These are phyloP conservation scores for Chaetoscypha palmicola DNA, from an alignment of 2,329 filamentous ascomycete genomes.

Conservation along the genomic window DNA sequence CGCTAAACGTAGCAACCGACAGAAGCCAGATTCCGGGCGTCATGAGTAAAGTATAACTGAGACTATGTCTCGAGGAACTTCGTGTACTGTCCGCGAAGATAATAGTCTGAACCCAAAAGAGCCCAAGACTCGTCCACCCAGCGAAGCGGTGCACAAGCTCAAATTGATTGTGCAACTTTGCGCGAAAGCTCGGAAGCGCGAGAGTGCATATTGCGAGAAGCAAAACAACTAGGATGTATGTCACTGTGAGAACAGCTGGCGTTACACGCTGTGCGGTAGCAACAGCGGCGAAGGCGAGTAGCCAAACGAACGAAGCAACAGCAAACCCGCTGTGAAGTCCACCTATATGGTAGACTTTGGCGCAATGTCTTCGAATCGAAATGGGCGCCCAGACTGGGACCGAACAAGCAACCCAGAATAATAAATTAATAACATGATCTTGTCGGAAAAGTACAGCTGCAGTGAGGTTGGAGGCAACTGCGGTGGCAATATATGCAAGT, in stretches of 20 bases:
- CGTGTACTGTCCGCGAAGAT: conserved; percentile 43
- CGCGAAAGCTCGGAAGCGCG: conserved; percentile 58
- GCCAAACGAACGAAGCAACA: conserved; percentile 43
- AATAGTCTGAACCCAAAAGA: conserved; percentile 60
- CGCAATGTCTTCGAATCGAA: conserved; percentile 39
- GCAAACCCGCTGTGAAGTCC: conserved; percentile 46
- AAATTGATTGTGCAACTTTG: conserved; percentile 59
- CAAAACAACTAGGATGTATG: conserved; percentile 51
- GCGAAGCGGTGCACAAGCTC: conserved; percentile 65
- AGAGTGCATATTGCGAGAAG: conserved; percentile 53
- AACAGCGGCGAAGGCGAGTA: conserved; percentile 32
- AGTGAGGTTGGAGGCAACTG: conserved; percentile 27
- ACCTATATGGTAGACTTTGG: conserved; percentile 48
- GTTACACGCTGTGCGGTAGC: conserved; percentile 18
- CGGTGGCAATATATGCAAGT: conserved; percentile 1
- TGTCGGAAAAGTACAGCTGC: conserved; percentile 46
- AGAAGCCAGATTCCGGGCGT: conserved; percentile 63
- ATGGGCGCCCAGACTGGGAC: conserved; percentile 40
- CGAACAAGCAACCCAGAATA: conserved; percentile 41
- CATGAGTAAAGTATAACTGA: conserved; percentile 34
- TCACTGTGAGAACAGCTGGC: conserved; percentile 34
- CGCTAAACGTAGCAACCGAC: conserved; percentile 52
- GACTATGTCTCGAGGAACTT: conserved; percentile 18
- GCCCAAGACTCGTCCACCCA: conserved; percentile 59
- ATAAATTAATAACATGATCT: conserved; percentile 44